Conservation (phyloP, 2,329 filamentous ascomycete species). For the Diaporthe ilicicola region DNA sequence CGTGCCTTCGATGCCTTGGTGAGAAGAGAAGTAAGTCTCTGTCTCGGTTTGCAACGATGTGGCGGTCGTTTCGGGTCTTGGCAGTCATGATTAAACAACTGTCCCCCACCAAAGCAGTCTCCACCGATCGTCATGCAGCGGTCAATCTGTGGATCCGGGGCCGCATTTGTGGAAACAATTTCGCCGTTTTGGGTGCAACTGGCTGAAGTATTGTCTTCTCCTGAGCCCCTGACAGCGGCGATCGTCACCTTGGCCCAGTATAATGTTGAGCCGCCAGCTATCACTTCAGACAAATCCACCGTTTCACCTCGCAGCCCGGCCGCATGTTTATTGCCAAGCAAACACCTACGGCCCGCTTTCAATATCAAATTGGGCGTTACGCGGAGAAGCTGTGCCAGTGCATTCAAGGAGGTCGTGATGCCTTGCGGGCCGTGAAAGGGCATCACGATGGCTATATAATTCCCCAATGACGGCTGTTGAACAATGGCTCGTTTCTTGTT, state of each 20-base stretch:
- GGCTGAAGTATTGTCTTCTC: slow-evolving; percentile 3
- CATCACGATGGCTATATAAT: slow-evolving; percentile 14
- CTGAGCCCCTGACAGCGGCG: slow-evolving; percentile 17
- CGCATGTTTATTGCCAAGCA: slow-evolving; percentile 21
- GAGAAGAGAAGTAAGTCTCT: slow-evolving; percentile 7
- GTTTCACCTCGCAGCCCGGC: slow-evolving; percentile 9
- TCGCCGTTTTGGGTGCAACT: slow-evolving; percentile 6
- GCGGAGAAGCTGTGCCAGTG: slow-evolving; percentile 3
- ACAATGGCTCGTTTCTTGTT: not conserved
- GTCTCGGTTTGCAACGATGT: slow-evolving; percentile 4
- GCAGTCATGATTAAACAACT: slow-evolving; percentile 24
- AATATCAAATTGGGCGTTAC: slow-evolving; percentile 18
- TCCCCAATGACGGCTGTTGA: not conserved
- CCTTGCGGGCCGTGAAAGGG: not conserved
- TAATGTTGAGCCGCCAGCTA: slow-evolving; percentile 8
- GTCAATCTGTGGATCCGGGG: slow-evolving; percentile 15
- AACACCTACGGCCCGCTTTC: slow-evolving; percentile 21
- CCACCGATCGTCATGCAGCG: slow-evolving; percentile 11
- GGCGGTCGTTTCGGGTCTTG: slow-evolving; percentile 10
- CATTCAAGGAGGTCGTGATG: slow-evolving; percentile 5
- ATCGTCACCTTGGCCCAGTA: slow-evolving; percentile 14
- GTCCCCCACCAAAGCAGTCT: slow-evolving; percentile 1
- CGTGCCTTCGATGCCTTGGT: not conserved
- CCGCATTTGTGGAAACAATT: slow-evolving; percentile 22
- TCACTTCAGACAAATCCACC: slow-evolving; percentile 14